Base-by-base conservation (phyloP, 805 yeast species). In the Phaffomyces opuntiae region DNA sequence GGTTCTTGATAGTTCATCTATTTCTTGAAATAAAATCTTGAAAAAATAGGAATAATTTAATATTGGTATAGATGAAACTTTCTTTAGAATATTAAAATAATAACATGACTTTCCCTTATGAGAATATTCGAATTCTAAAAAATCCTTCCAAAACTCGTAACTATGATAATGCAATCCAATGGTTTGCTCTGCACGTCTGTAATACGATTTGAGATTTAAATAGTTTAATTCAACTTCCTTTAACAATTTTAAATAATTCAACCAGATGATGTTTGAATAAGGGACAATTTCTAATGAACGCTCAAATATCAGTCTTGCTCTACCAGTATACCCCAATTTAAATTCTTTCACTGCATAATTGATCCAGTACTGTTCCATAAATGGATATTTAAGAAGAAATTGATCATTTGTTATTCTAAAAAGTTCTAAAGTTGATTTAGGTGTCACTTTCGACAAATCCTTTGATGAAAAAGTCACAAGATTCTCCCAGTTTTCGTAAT, bases 291-390 rank as follows among this genome's bases (percentile, higher is more conserved):
- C 47, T 32, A 81, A 55, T 1, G 73, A 71, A n/a, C 63, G 51
- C 29, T 62, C 49, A 50, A 65, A 78, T 2, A 77, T 58, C 2
- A 46, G 49, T 2, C 59, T 58, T 2, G 78, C 70, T 3, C 49
- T 46, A 0, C 60, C 62, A 1, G 76, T 66, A 41, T 67, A 54
- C 1, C 78, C 80, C 29, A 76, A 55, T 31, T 60, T 62, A 51
- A 69, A 74, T 51, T 72, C 73, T 68, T 72, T 64, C 4, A 61
- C 54, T 0, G 83, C 82, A 56, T 64, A 78, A 35, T 72, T 66
- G n/a, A 76, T 61, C 86, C 86, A 81, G 53, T 77, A 77, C 39
- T 74, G 75, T 49, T 73, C 77, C 29, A 73, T 59, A 6, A 64
- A 57, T 0, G 87, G 86, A 52, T 62, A 80, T 40, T 68, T 66